Percentiles rank a stretch among this genome's conserved stretches.
Evolutionary conservation across 768 basidiomycete species (phyloP).

Genomic region (Lactifluus pinguis): DNA sequence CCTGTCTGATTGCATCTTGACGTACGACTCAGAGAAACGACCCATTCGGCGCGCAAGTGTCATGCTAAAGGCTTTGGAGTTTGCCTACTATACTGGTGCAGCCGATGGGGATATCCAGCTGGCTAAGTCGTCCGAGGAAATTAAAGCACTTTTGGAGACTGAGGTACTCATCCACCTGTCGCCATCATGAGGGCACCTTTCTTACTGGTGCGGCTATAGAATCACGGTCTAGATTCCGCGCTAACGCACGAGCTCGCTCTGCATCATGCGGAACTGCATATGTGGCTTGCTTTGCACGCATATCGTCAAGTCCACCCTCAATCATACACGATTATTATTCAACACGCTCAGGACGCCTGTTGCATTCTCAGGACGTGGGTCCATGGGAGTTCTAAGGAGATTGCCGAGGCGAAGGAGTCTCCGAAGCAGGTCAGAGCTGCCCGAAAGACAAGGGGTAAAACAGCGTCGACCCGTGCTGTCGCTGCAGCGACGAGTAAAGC

Average conservation of each 20-base stretch:
- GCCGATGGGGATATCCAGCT: conserved; percentile 2
- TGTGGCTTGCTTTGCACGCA: conserved; percentile 65
- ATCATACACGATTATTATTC: conserved; percentile 37
- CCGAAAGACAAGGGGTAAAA: conserved; percentile 13
- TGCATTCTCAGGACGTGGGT: conserved; percentile 36
- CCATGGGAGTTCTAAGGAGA: neutral
- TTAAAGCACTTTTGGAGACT: conserved; percentile 33
- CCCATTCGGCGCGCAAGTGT: conserved; percentile 54
- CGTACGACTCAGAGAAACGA: conserved; percentile 41
- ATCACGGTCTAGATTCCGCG: conserved; percentile 23
- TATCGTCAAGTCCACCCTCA: conserved; percentile 44
- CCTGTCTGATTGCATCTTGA: conserved; percentile 38
- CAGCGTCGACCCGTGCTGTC: conserved; percentile 15
- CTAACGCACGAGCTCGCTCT: conserved; percentile 31
- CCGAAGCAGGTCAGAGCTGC: conserved; percentile 4
- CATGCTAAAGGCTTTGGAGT: conserved; percentile 45
- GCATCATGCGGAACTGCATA: conserved; percentile 45
- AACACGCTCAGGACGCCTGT: conserved; percentile 48
- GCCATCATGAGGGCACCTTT: neutral
- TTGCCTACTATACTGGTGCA: conserved; percentile 34
- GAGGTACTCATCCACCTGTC: neutral
- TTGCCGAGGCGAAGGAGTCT: conserved; percentile 6
- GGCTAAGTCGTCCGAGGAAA: conserved; percentile 19
- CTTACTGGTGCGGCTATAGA: conserved; percentile 20
- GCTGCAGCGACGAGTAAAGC: conserved; percentile 8